Evolutionary conservation across 148 eudicot species (phyloP).

Genomic region (Silene conica): DNA sequence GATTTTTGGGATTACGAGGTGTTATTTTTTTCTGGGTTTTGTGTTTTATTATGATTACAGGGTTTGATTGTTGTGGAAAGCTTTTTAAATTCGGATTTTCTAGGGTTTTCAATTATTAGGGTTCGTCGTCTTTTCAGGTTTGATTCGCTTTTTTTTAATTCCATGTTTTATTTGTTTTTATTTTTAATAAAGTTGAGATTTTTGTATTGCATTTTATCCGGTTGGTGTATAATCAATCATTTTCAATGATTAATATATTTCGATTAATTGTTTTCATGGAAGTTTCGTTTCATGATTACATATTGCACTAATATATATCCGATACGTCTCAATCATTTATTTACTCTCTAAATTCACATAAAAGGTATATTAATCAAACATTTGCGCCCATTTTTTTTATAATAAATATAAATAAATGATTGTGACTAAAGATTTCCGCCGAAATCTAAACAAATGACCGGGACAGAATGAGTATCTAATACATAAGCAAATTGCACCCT

Average conservation of each 20-base stretch:
- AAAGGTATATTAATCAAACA: background rate
- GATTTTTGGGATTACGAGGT: background rate
- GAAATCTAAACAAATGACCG: too few relatives aligned
- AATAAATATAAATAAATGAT: too few relatives aligned
- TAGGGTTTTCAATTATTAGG: conserved; percentile 13
- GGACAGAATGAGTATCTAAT: too few relatives aligned
- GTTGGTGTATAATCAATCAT: background rate
- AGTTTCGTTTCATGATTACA: conserved; percentile 5
- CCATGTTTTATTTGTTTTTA: background rate
- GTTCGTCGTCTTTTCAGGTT: conserved; percentile 10
- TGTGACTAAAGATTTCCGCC: too few relatives aligned
- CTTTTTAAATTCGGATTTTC: background rate
- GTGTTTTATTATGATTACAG: conserved; percentile 3
- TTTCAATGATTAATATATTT: too few relatives aligned
- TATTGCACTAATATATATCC: background rate
- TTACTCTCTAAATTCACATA: background rate
- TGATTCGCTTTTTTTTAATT: conserved; percentile 6
- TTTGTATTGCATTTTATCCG: background rate
- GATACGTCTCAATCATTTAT: background rate
- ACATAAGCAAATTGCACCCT: too few relatives aligned
- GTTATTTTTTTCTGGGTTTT: background rate
- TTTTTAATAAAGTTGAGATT: background rate
- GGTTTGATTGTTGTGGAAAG: background rate
- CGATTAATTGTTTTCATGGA: background rate
- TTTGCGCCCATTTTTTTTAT: too few relatives aligned